Percentiles rank a stretch among this genome's conserved stretches.
Conservation (phyloP, 2,329 filamentous ascomycete species). For the Triangularia setosa region DNA sequence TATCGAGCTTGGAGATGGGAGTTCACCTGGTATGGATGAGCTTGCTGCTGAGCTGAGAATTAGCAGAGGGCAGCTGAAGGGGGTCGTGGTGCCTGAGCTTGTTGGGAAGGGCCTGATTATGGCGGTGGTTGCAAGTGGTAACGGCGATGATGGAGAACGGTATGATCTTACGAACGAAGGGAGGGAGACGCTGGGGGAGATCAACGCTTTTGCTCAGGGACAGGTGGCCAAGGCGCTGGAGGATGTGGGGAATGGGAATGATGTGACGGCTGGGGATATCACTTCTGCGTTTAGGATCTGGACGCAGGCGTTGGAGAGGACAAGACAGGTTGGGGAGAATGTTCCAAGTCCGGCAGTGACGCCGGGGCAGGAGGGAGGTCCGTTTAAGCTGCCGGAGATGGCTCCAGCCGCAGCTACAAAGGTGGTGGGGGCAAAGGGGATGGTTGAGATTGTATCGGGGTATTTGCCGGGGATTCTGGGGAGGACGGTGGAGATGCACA, state of each 20-base stretch:
- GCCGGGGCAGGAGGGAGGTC: background rate
- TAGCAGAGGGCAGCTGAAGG: conserved; percentile 13
- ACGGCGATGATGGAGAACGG: background rate
- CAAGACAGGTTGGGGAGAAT: background rate
- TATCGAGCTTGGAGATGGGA: conserved; percentile 25
- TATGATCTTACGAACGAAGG: conserved; percentile 21
- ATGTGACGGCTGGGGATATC: conserved; percentile 8
- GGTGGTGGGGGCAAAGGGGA: background rate
- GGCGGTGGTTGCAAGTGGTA: background rate
- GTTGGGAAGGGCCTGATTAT: background rate
- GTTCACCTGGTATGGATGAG: conserved; percentile 10
- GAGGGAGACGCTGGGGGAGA: conserved; percentile 14
- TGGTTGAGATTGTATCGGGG: conserved; percentile 24
- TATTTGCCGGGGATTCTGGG: conserved; percentile 30
- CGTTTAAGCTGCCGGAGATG: background rate
- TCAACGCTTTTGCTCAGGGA: conserved; percentile 23
- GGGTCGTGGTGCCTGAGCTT: conserved; percentile 17
- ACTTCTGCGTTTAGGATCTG: conserved; percentile 21
- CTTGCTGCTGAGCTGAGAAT: conserved; percentile 24
- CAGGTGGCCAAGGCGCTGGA: conserved; percentile 24
- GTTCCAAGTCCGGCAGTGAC: conserved; percentile 1
- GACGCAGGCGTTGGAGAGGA: conserved; percentile 16
- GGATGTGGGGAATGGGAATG: conserved; percentile 10
- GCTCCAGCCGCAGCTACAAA: background rate
- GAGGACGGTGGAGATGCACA: conserved; percentile 29